Conservation (phyloP, 2,329 filamentous ascomycete species). For the Scytalidium lignicola region DNA sequence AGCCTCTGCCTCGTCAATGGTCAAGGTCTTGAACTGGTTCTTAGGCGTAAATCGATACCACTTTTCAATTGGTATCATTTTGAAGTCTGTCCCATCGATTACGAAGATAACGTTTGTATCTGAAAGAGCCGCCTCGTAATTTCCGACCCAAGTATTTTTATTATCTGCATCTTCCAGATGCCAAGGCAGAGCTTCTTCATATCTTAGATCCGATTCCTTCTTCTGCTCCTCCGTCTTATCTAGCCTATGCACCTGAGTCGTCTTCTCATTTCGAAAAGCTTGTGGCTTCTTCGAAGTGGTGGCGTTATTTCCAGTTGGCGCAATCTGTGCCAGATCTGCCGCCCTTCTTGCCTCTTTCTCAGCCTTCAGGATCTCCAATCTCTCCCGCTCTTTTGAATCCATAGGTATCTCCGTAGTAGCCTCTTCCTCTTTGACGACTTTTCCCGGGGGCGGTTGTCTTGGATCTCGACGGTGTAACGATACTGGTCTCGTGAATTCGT, state of each 20-base stretch:
- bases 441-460: conserved; percentile 59
- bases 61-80: conserved; percentile 88
- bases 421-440: conserved; percentile 57
- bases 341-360: conserved; percentile 83
- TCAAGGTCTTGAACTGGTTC: conserved; percentile 71
- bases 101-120: conserved; percentile 78
- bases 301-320: conserved; percentile 64
- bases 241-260: conserved; percentile 77
- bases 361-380: conserved; percentile 64
- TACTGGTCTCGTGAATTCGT: conserved; percentile 82
- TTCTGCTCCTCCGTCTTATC: conserved; percentile 65
- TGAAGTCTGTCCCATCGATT: conserved; percentile 64
- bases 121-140: conserved; percentile 84
- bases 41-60: conserved; percentile 88
- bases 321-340: conserved; percentile 86
- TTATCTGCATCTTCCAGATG: conserved; percentile 95
- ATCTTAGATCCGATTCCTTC: conserved; percentile 68
- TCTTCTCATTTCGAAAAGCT: conserved; percentile 78
- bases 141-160: conserved; percentile 89
- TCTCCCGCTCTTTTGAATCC: conserved; percentile 56
- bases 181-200: conserved; percentile 95
- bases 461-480: conserved; percentile 86
- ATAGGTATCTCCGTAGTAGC: conserved; percentile 33
- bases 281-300: conserved; percentile 34
- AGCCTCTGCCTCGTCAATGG: conserved; percentile 79